Conservation (phyloP, 2,329 filamentous ascomycete genomes). For the Fusarium sp. region DNA sequence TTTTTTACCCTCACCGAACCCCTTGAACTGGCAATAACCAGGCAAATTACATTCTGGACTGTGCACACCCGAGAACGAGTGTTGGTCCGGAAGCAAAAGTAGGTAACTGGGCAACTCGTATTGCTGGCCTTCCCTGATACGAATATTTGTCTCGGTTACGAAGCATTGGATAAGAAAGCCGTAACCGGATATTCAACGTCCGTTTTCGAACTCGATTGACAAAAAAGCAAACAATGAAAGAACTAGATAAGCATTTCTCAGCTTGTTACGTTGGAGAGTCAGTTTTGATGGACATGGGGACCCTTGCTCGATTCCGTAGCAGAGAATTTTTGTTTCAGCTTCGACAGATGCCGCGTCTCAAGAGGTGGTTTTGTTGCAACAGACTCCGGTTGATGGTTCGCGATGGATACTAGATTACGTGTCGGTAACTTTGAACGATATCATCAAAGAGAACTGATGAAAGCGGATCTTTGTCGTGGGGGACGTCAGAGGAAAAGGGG, state of each 20-base stretch:
- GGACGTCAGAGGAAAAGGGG: constrained; percentile 10
- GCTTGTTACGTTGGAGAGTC: constrained; percentile 21
- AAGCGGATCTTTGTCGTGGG: neutral
- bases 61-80: constrained; percentile 3
- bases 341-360: neutral
- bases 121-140: neutral
- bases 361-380: constrained; percentile 21
- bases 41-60: constrained; percentile 1
- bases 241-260: constrained; percentile 32
- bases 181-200: neutral
- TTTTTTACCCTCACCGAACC: neutral
- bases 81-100: neutral
- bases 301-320: constrained; percentile 10
- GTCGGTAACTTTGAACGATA: constrained; percentile 11
- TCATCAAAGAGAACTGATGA: neutral
- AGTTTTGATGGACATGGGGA: constrained; percentile 21
- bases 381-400: neutral
- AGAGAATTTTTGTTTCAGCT: constrained; percentile 28
- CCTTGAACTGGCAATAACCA: neutral
- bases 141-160: constrained; percentile 19
- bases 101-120: constrained; percentile 5
- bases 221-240: constrained; percentile 12
- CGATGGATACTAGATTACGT: constrained; percentile 33
- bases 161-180: neutral
- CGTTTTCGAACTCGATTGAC: neutral